Evolutionary conservation across 306 rosid species (phyloP).

Genomic region (Cicer chorassanicum): DNA sequence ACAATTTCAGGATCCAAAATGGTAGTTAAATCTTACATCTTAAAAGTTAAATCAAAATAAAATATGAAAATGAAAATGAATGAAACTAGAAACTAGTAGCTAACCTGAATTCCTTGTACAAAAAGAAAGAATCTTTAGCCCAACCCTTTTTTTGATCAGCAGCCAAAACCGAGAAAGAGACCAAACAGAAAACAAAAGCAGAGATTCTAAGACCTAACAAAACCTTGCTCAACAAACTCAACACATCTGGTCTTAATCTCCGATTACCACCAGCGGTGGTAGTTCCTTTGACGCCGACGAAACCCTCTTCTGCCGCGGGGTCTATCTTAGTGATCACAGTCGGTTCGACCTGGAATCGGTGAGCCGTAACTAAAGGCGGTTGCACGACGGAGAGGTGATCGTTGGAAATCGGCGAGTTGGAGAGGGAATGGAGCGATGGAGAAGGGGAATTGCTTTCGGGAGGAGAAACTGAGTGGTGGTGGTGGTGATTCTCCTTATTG

Average conservation of each 20-base stretch:
- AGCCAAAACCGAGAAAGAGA: slow-evolving; percentile 72
- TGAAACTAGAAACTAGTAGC: neutral
- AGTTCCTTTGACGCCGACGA: slow-evolving; percentile 37
- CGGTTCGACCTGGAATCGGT: slow-evolving; percentile 62
- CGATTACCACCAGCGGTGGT: slow-evolving; percentile 40
- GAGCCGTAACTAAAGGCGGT: slow-evolving; percentile 49
- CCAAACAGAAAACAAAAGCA: slow-evolving; percentile 62
- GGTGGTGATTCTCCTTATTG: neutral
- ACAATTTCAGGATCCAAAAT: no score
- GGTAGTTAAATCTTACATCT: neutral
- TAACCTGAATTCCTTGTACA: slow-evolving; percentile 31
- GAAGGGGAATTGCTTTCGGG: slow-evolving; percentile 52
- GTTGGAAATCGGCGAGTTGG: slow-evolving; percentile 51
- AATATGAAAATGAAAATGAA: neutral
- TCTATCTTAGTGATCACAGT: slow-evolving; percentile 60
- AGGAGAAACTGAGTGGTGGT: slow-evolving; percentile 35
- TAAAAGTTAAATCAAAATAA: neutral
- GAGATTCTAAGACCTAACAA: slow-evolving; percentile 60
- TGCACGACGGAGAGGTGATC: slow-evolving; percentile 46
- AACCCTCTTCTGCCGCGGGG: slow-evolving; percentile 58
- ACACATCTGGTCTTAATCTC: slow-evolving; percentile 56
- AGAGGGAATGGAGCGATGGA: slow-evolving; percentile 51
- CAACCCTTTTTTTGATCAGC: slow-evolving; percentile 52
- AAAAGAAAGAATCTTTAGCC: slow-evolving; percentile 6
- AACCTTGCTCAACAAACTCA: slow-evolving; percentile 46